Conservation (phyloP, 352 stramenopile genomes). For the Pythium phragmiticola region DNA sequence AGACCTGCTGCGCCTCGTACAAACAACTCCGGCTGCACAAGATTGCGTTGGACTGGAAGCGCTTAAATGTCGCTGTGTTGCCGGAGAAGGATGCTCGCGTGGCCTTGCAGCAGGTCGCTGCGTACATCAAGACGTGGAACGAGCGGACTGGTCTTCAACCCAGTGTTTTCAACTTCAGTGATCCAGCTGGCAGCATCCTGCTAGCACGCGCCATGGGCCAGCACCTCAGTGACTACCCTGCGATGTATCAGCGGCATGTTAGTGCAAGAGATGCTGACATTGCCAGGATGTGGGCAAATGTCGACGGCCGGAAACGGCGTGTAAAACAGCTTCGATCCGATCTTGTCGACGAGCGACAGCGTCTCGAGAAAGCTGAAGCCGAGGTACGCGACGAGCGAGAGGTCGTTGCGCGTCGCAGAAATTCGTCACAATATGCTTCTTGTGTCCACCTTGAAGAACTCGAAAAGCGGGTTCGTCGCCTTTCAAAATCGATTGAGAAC, state of each 20-base stretch:
- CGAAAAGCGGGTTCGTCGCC: not conserved
- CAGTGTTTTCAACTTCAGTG: conserved; percentile 5
- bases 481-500: not conserved
- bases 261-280: not conserved
- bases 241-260: not conserved
- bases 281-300: not conserved
- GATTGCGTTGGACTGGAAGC: conserved; percentile 9
- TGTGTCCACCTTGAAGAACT: not conserved
- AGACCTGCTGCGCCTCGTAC: not conserved
- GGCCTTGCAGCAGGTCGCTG: not conserved
- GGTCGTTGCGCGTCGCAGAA: not conserved
- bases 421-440: not conserved
- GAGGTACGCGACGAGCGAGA: not conserved
- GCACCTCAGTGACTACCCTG: not conserved
- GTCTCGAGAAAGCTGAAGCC: not conserved
- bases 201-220: not conserved
- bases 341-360: not conserved
- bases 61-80: conserved; percentile 6
- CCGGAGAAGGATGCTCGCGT: conserved; percentile 1
- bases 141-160: not conserved
- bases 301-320: not conserved
- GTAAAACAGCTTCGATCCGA: not conserved
- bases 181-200: not conserved
- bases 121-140: conserved; percentile 9
- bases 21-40: not conserved